Conservation (phyloP, 495 filamentous ascomycete species). For the Penicillium riverlandense region DNA sequence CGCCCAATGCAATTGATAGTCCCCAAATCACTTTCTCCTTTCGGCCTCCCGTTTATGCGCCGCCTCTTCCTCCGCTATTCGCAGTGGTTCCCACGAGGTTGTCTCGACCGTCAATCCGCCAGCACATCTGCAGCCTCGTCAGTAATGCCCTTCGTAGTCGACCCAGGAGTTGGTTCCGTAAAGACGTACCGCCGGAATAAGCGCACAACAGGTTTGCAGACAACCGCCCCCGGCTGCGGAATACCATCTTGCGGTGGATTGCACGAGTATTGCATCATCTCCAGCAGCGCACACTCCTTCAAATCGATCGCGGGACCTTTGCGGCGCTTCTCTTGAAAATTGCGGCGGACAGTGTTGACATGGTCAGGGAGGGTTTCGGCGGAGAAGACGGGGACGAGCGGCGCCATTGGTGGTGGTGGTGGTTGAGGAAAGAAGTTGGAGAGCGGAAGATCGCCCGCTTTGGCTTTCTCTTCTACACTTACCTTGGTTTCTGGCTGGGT, state of each 20-base stretch:
- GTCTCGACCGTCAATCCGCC: conserved; percentile 76
- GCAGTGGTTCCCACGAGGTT: conserved; percentile 61
- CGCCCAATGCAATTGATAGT: conserved; percentile 17
- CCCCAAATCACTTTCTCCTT: neutral
- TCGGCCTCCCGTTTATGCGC: conserved; percentile 11
- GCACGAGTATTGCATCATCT: conserved; percentile 80
- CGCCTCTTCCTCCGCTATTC: conserved; percentile 22
- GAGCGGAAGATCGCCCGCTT: neutral
- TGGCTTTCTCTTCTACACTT: neutral
- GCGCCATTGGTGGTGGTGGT: conserved; percentile 24
- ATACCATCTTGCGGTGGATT: conserved; percentile 49
- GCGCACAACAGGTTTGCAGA: conserved; percentile 68
- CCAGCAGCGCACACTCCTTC: conserved; percentile 61
- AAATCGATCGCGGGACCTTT: conserved; percentile 47
- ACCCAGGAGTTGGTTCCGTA: neutral
- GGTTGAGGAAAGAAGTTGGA: neutral
- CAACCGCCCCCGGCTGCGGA: conserved; percentile 47
- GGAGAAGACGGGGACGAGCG: conserved; percentile 34
- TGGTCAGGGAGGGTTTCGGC: conserved; percentile 31
- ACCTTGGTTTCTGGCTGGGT: too few relatives aligned
- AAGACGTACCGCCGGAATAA: conserved; percentile 68
- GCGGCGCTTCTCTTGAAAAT: conserved; percentile 38
- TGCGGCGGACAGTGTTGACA: conserved; percentile 32
- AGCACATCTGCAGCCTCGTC: conserved; percentile 51
- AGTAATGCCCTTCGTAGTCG: too few relatives aligned